A percentile compares a stretch with the other conserved stretches of the same genome.
phyloP scores from a whole-genome alignment of 23 red algal species.

The Gracilaria gracilis region DNA sequence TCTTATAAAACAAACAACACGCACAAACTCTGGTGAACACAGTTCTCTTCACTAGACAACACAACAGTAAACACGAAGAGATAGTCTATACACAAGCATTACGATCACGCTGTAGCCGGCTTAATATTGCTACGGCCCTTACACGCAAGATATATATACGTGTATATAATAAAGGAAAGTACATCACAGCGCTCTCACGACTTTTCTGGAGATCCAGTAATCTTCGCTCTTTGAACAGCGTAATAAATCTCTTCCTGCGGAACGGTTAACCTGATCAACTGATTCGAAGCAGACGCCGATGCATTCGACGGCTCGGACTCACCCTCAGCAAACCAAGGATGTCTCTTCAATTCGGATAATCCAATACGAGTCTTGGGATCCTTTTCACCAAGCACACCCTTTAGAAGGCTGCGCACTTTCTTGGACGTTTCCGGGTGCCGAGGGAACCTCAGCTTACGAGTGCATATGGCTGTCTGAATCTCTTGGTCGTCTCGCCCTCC shows the following conservation, averaged over 20 bases:
- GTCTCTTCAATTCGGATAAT: slow-evolving; percentile 59
- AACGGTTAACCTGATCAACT: slow-evolving; percentile 40
- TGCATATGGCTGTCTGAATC: slow-evolving; percentile 68
- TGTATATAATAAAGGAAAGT: not conserved
- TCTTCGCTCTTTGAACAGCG: slow-evolving; percentile 64
- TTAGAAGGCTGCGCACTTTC: slow-evolving; percentile 66
- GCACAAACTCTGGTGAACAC: no score
- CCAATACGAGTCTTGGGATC: slow-evolving; percentile 76
- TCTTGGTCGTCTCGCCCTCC: slow-evolving; percentile 48
- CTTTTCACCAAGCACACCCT: slow-evolving; percentile 75
- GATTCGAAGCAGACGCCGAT: not conserved
- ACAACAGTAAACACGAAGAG: not conserved
- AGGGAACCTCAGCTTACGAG: slow-evolving; percentile 65
- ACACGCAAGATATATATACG: slow-evolving; percentile 6
- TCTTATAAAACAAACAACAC: no score
- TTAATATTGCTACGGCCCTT: not conserved
- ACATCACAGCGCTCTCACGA: not conserved
- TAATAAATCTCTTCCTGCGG: slow-evolving; percentile 57
- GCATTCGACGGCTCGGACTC: not conserved
- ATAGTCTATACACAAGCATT: no score
- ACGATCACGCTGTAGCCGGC: not conserved
- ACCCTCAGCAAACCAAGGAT: slow-evolving; percentile 83
- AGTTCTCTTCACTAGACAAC: no score
- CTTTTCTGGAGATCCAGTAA: not conserved
- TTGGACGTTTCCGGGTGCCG: slow-evolving; percentile 65